These are phyloP conservation scores for Leccinum barrowsii DNA, from an alignment of 768 basidiomycete species.

Conservation along the genomic window DNA sequence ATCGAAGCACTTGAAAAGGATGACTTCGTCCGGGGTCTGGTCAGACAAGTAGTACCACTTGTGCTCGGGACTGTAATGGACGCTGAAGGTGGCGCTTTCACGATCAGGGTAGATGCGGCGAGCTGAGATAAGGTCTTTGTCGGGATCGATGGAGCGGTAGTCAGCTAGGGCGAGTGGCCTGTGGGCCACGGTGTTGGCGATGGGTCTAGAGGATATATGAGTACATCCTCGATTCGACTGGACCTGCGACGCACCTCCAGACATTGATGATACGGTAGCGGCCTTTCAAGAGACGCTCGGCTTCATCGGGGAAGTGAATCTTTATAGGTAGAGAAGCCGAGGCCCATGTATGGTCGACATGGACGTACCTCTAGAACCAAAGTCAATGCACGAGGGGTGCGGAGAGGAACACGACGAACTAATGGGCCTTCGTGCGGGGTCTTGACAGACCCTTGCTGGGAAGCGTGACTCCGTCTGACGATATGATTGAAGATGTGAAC, in stretches of 20 bases:
- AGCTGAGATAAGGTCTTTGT: not conserved
- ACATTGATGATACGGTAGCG: slow-evolving; percentile 46
- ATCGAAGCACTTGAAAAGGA: not conserved
- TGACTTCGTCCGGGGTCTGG: not conserved
- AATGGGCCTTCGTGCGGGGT: slow-evolving; percentile 30
- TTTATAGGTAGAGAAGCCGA: not conserved
- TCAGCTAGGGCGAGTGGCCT: not conserved
- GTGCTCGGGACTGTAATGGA: not conserved
- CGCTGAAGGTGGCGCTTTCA: not conserved
- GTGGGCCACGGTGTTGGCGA: not conserved
- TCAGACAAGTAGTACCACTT: not conserved
- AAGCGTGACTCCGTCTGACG: slow-evolving; percentile 26
- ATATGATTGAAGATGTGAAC: slow-evolving; percentile 46
- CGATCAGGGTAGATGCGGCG: not conserved
- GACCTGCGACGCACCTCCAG: slow-evolving; percentile 31
- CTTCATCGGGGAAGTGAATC: not conserved
- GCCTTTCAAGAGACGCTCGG: slow-evolving; percentile 15
- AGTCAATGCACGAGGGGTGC: not conserved
- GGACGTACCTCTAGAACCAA: slow-evolving; percentile 9
- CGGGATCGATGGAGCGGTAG: not conserved
- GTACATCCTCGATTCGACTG: not conserved
- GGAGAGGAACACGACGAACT: slow-evolving; percentile 24
- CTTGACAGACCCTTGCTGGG: slow-evolving; percentile 1
- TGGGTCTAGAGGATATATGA: not conserved
- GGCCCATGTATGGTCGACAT: not conserved